Evolutionary conservation across 441 rosid species (phyloP), one percentile per base, ranked within the genome.

Genomic region (Adansonia gregorii): DNA sequence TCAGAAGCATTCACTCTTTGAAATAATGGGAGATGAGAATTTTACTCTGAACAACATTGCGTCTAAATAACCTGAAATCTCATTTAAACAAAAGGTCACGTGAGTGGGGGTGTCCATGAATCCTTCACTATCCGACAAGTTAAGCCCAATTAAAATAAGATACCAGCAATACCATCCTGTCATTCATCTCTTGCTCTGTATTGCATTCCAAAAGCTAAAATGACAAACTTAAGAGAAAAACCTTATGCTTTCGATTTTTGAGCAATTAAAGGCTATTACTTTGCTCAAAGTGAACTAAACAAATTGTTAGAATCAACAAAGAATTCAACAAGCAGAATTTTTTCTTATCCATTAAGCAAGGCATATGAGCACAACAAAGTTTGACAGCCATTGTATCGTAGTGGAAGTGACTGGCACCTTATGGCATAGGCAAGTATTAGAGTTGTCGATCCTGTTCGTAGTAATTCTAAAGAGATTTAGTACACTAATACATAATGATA

Each of bases 1-100:
- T 80, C 69, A 78, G 86, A 80, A 71, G 91, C 91, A 77, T 96
- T 96, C 77, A 80, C 98, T 80, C 98, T 94, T 90, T 67, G 83
- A 90, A 82, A 83, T 45, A 49, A 48, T 12, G 59, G 66, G 31
- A 83, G 61, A 80, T 43, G 65, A 58, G 61, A 83, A 67, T 59
- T 43, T 11, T 24, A 69, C 5, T 24, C 66, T 61, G 66, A 68
- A 83, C 41, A 64, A 2, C 78, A 76, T 22, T 19, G 51, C 24
- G 15, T 73, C 65, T 17, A 51, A 17, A 70, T 65, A 20, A 76
- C 69, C 51, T 49, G 70, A 60, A 14, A 19, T 10, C 39, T 73
- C 72, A 63, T 70, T 77, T 74, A 41, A 39, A 41, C 68, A 49
- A 63, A 77, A 31, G 51, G 76, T 35, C 49, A 46, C 15, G 35